Base-by-base conservation (phyloP, 2,329 filamentous ascomycete species). In the Fulvia fulva region DNA sequence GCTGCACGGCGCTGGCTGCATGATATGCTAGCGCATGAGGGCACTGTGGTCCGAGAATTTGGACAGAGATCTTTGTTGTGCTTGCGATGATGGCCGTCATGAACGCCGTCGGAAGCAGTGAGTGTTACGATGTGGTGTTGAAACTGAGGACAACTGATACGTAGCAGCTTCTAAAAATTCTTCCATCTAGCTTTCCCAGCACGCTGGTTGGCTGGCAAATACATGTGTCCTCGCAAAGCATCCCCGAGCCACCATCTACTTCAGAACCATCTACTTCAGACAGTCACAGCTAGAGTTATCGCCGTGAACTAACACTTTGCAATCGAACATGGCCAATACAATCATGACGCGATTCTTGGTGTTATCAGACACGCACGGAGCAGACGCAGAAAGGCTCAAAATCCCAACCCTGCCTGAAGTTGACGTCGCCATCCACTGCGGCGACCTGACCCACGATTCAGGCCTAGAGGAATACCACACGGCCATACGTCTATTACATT, bases 21-120 rank as follows among this genome's bases (percentile, higher is more conserved):
- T 9, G 80, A 80, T 6, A 89, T 97, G 83, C 76, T 96, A 49
- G 75, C 80, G 47, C 81, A 84, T 61, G 90, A 96, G 72, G 89
- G 89, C 1, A 92, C 84, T 62, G 79, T 96, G 9, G 76, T 81
- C 16, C 73, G 77, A 53, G 76, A 83, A 12, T 97, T 97, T 78
- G 93, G 93, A 1, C 87, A 91, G 56, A 84, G 93, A 67, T 86
- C 91, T 3, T 72, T 93, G 57, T 83, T 95, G 75, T 96, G 92
- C 51, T 49, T 66, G 12, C 57, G 61, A 46, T 65, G n/a, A 50
- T 21, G 45, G n/a, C n/a, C n/a, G n/a, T n/a, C n/a, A n/a, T n/a
- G n/a, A n/a, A n/a, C n/a, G n/a, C n/a, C n/a, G n/a, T n/a, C n/a
- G n/a, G n/a, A n/a, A n/a, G n/a, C n/a, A n/a, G n/a, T n/a, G n/a